A percentile compares a stretch with the other conserved stretches of the same genome.
These are phyloP conservation scores for Rubroshorea leprosula DNA, from an alignment of 345 rosid species.

Conservation along the genomic window DNA sequence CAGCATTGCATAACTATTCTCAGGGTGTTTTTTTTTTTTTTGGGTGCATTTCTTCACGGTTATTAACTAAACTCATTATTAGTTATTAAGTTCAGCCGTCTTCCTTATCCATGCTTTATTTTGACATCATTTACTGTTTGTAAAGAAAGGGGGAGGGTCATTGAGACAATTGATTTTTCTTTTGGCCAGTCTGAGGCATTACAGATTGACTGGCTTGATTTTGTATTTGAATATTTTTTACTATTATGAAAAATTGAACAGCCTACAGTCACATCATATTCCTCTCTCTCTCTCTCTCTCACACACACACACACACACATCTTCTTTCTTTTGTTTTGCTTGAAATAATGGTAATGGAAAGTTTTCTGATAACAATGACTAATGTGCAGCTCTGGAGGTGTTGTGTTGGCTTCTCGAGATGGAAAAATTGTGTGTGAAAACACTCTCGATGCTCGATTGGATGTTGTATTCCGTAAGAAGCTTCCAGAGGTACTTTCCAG, in stretches of 20 bases:
- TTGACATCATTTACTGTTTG: background rate
- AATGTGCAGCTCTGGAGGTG: conserved; percentile 82
- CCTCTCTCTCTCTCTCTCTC: background rate
- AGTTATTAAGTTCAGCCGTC: too few relatives aligned
- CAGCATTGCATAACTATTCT: too few relatives aligned
- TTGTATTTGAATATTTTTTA: background rate
- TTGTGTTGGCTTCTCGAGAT: conserved; percentile 89
- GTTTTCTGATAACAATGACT: conserved; percentile 4
- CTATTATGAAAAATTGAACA: too few relatives aligned
- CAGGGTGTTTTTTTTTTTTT: too few relatives aligned
- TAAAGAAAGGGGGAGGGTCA: background rate
- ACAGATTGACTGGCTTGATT: background rate
- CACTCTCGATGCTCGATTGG: conserved; percentile 91
- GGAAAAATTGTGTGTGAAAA: conserved; percentile 96
- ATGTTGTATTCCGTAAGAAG: conserved; percentile 74
- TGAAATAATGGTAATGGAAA: too few relatives aligned
- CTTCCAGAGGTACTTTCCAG: conserved; percentile 66
- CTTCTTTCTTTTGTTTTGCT: too few relatives aligned
- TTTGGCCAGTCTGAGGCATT: too few relatives aligned
- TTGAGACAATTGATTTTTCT: too few relatives aligned
- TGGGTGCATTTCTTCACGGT: too few relatives aligned
- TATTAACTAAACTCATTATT: background rate
- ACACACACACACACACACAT: background rate
- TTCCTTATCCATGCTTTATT: too few relatives aligned
- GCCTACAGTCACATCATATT: too few relatives aligned